Conservation (phyloP, 768 basidiomycete species). For the Mycena vitilis region DNA sequence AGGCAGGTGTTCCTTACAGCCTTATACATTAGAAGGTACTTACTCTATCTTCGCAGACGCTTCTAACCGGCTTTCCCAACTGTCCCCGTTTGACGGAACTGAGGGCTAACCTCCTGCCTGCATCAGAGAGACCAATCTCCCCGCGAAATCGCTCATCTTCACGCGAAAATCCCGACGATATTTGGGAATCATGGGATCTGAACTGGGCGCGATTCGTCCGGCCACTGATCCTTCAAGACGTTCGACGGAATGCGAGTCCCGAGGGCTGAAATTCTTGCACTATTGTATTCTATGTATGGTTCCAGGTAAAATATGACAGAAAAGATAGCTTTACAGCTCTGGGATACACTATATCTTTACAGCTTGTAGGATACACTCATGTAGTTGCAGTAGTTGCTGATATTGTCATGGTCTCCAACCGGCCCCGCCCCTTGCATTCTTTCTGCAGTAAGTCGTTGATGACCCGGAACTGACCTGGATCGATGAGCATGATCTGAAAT, state of each 20-base stretch:
- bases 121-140: conserved; percentile 43
- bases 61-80: conserved; percentile 71
- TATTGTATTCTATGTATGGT: conserved; percentile 14
- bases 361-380: conserved; percentile 11
- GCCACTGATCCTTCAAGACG: conserved; percentile 64
- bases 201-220: conserved; percentile 82
- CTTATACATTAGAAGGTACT: not conserved
- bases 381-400: conserved; percentile 63
- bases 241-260: conserved; percentile 32
- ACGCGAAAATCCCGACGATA: conserved; percentile 36
- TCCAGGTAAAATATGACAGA: not conserved
- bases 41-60: conserved; percentile 50
- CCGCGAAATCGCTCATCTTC: conserved; percentile 37
- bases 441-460: conserved; percentile 92
- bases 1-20: conserved; percentile 55
- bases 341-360: conserved; percentile 2
- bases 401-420: conserved; percentile 85
- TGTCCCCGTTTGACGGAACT: conserved; percentile 63
- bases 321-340: not conserved
- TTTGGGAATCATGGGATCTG: conserved; percentile 72
- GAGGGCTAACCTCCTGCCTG: conserved; percentile 58
- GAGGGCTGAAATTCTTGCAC: conserved; percentile 16
- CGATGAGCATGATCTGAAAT: conserved; percentile 86
- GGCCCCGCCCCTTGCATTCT: conserved; percentile 89
- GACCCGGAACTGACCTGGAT: conserved; percentile 90